These are phyloP conservation scores for Drechslerella stenobrocha DNA, from an alignment of 2,329 filamentous ascomycete genomes.

Conservation along the genomic window DNA sequence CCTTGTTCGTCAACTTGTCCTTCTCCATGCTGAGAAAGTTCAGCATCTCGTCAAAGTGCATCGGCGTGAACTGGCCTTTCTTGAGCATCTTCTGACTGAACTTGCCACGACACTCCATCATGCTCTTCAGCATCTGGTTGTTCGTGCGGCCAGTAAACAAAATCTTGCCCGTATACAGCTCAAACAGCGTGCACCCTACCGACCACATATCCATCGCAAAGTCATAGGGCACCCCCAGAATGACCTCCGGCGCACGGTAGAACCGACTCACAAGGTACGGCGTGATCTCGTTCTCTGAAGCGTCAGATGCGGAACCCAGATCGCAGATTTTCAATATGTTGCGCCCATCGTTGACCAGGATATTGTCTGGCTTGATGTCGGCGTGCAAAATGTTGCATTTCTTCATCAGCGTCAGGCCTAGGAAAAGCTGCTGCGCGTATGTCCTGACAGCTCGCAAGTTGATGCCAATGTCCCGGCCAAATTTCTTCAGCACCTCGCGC, in stretches of 20 bases:
- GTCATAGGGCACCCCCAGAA: conserved; percentile 93
- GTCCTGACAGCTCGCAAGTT: conserved; percentile 82
- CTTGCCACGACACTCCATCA: conserved; percentile 94
- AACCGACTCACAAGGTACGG: conserved; percentile 96
- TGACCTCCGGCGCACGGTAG: conserved; percentile 91
- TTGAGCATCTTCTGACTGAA: conserved; percentile 86
- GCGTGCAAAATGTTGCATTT: conserved; percentile 93
- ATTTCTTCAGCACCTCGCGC: conserved; percentile 91
- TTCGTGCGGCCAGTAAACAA: conserved; percentile 93
- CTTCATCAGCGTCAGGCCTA: conserved; percentile 81
- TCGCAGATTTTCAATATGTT: conserved; percentile 93
- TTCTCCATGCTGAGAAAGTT: conserved; percentile 83
- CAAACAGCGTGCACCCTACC: conserved; percentile 93
- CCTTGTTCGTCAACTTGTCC: conserved; percentile 84
- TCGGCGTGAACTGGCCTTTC: conserved; percentile 72
- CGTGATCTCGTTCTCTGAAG: conserved; percentile 86
- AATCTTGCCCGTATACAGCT: conserved; percentile 96
- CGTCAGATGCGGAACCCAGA: conserved; percentile 90
- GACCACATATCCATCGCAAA: conserved; percentile 97
- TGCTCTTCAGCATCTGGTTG: conserved; percentile 95
- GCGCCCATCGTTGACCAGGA: conserved; percentile 81
- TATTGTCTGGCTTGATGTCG: conserved; percentile 97
- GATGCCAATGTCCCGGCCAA: conserved; percentile 90
- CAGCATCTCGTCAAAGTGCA: conserved; percentile 81
- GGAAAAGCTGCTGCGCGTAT: conserved; percentile 92